Evolutionary conservation across 345 rosid species (phyloP).

Genomic region (Corchorus olitorius): DNA sequence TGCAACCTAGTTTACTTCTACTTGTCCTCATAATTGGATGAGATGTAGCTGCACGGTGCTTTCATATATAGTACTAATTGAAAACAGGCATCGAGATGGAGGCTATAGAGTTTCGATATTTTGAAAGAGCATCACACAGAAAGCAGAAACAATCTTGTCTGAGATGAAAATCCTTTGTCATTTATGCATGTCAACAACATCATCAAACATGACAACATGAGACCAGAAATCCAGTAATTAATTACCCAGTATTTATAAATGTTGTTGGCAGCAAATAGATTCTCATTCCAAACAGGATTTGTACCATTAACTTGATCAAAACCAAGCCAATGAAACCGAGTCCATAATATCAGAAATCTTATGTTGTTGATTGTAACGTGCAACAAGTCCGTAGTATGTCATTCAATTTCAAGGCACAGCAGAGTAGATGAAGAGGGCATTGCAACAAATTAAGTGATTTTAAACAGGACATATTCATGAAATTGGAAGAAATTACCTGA

Average conservation of each 20-base stretch:
- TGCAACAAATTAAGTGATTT: no score
- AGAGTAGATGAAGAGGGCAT: background rate
- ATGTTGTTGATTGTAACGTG: no score
- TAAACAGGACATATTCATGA: background rate
- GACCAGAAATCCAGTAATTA: background rate
- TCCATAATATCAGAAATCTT: background rate
- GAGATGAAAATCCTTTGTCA: background rate
- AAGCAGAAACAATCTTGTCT: background rate
- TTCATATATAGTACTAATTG: background rate
- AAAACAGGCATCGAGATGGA: background rate
- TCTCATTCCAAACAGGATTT: background rate
- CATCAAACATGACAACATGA: background rate
- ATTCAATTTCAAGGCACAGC: background rate
- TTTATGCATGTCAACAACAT: background rate
- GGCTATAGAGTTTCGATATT: background rate
- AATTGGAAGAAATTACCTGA: conserved; percentile 51
- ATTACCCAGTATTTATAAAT: background rate
- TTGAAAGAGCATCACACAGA: background rate
- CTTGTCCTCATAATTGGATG: background rate
- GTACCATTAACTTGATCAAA: background rate
- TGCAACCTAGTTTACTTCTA: background rate
- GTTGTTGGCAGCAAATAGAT: background rate
- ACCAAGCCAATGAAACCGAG: background rate
- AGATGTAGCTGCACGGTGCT: background rate
- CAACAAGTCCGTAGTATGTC: background rate